These are phyloP conservation scores for Hysterium pulicare DNA, from an alignment of 2,329 filamentous ascomycete genomes.

Conservation along the genomic window DNA sequence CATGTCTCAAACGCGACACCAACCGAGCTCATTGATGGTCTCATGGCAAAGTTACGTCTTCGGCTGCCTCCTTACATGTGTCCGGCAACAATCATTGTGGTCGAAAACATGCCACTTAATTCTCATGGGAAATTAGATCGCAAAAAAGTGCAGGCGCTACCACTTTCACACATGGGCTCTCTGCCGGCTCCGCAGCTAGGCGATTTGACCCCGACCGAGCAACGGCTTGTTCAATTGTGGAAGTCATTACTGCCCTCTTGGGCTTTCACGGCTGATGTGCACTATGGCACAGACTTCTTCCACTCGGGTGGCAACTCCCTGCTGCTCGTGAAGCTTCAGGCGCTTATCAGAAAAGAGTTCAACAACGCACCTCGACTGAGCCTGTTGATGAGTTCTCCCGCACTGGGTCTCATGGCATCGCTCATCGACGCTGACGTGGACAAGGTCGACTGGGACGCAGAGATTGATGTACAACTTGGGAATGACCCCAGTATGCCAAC, in stretches of 20 bases:
- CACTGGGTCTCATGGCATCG: conserved; percentile 40
- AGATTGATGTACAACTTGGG: conserved; percentile 23
- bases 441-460: conserved; percentile 40
- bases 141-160: conserved; percentile 8
- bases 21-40: conserved; percentile 13
- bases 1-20: conserved; percentile 4
- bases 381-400: conserved; percentile 39
- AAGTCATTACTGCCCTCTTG: conserved; percentile 10
- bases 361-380: conserved; percentile 28
- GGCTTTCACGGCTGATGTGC: conserved; percentile 1
- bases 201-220: conserved; percentile 5
- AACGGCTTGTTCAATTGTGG: conserved; percentile 5
- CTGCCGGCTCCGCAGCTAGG: neutral
- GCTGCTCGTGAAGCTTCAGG: conserved; percentile 39
- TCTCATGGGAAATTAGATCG: neutral
- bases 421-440: conserved; percentile 16
- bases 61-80: conserved; percentile 39
- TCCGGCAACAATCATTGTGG: conserved; percentile 15
- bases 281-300: conserved; percentile 40
- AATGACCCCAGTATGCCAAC: neutral
- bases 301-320: conserved; percentile 43
- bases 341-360: conserved; percentile 32
- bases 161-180: too few relatives aligned
- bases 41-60: conserved; percentile 19
- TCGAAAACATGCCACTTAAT: neutral